phyloP scores from a whole-genome alignment of 2,329 filamentous ascomycete genomes.

The Laburnicola sp. region DNA sequence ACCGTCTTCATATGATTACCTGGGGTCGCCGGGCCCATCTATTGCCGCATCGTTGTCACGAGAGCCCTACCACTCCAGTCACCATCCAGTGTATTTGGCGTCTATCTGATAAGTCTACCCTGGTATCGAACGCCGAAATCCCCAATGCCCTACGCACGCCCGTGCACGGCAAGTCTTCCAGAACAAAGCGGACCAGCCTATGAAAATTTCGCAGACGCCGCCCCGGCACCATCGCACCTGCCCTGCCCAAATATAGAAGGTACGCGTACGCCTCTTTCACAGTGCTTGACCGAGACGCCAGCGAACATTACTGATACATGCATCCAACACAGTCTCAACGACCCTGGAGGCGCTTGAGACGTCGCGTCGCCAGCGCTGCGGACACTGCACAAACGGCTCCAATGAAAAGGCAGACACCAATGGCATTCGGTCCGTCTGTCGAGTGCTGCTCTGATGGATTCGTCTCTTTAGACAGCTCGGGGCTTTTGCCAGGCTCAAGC shows the following conservation, averaged over 20 bases:
- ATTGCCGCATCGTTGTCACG: not conserved
- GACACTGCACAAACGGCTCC: slow-evolving; percentile 68
- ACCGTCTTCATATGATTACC: no score
- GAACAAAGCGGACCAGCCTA: slow-evolving; percentile 31
- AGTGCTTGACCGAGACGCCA: slow-evolving; percentile 19
- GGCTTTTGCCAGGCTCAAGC: slow-evolving; percentile 82
- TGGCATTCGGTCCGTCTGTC: slow-evolving; percentile 80
- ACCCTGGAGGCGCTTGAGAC: slow-evolving; percentile 44
- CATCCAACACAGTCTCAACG: slow-evolving; percentile 19
- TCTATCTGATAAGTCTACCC: slow-evolving; percentile 15
- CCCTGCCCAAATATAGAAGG: slow-evolving; percentile 22
- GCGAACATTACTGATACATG: slow-evolving; percentile 3
- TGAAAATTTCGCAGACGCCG: slow-evolving; percentile 22
- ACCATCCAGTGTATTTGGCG: no score
- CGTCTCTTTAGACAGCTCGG: slow-evolving; percentile 67
- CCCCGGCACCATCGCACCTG: slow-evolving; percentile 18
- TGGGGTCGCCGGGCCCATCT: no score
- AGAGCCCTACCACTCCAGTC: no score
- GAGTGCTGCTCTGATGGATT: slow-evolving; percentile 61
- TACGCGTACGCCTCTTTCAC: slow-evolving; percentile 5
- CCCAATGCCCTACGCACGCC: no score
- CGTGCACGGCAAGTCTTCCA: slow-evolving; percentile 25
- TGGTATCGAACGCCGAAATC: slow-evolving; percentile 24
- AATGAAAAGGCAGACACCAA: slow-evolving; percentile 89
- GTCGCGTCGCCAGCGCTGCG: slow-evolving; percentile 59